phyloP scores from a whole-genome alignment of 2,329 filamentous ascomycete species.

The Cyphellophora attinorum region DNA sequence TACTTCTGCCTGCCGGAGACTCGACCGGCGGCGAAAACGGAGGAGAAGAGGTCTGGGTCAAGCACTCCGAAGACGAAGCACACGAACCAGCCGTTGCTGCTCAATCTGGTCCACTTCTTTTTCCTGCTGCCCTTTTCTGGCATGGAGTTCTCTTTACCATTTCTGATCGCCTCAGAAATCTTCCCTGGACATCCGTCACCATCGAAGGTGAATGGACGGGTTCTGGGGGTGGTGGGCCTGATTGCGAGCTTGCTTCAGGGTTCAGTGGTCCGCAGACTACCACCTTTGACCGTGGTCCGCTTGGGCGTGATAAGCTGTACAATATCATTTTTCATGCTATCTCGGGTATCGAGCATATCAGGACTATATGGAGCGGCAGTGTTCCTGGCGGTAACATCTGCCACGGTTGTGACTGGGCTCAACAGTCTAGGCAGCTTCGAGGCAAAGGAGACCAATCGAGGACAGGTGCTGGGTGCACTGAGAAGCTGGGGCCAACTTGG shows the following conservation, averaged over 20 bases:
- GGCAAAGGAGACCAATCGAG: conserved; percentile 67
- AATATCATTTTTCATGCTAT: conserved; percentile 69
- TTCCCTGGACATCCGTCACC: conserved; percentile 58
- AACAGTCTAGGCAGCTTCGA: conserved; percentile 91
- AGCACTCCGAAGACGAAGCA: conserved; percentile 16
- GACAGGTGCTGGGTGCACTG: conserved; percentile 76
- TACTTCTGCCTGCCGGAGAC: conserved; percentile 84
- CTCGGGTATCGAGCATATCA: conserved; percentile 55
- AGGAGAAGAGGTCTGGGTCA: conserved; percentile 20
- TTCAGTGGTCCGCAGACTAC: conserved; percentile 74
- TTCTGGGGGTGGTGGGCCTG: conserved; percentile 85
- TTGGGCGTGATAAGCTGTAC: conserved; percentile 70
- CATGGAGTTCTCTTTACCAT: conserved; percentile 94
- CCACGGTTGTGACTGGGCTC: conserved; percentile 86
- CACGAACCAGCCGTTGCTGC: conserved; percentile 72
- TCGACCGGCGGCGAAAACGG: conserved; percentile 46
- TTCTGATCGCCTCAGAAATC: conserved; percentile 84
- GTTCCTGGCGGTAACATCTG: conserved; percentile 78
- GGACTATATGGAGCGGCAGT: conserved; percentile 75
- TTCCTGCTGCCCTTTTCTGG: conserved; percentile 97
- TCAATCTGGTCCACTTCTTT: conserved; percentile 77
- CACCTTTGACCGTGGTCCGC: conserved; percentile 70
- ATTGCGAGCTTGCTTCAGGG: conserved; percentile 89
- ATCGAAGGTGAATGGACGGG: conserved; percentile 68
- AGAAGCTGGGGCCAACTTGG: conserved; percentile 77